These are phyloP conservation scores for Trichoderma cornu-damae DNA, from an alignment of 2,329 filamentous ascomycete genomes.

Conservation along the genomic window DNA sequence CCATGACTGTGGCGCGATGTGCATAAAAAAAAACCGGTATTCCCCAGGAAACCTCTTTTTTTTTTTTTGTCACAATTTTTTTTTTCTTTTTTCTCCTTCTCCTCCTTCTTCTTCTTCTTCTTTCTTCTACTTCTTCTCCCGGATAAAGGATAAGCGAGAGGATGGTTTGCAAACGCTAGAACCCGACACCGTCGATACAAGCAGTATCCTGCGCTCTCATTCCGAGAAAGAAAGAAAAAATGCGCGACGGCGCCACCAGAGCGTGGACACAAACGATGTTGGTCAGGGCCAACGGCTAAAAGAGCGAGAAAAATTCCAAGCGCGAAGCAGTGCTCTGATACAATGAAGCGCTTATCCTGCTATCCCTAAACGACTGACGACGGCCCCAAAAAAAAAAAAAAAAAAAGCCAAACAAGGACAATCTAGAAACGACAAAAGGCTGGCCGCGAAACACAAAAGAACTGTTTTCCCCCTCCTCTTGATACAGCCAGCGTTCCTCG, in stretches of 20 bases:
- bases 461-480: background rate
- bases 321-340: background rate
- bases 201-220: background rate
- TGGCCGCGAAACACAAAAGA: background rate
- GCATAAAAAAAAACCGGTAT: background rate
- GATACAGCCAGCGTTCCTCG: conserved; percentile 5
- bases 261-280: background rate
- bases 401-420: background rate
- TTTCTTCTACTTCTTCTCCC: too few species aligned
- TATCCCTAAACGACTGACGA: background rate
- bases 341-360: background rate
- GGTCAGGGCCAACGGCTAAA: background rate
- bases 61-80: too few species aligned
- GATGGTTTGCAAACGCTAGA: conserved; percentile 4
- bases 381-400: too few species aligned
- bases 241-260: background rate
- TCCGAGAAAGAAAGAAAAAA: conserved; percentile 9
- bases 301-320: background rate
- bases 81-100: background rate
- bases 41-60: background rate
- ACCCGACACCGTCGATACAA: background rate
- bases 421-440: background rate
- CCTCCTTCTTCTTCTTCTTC: background rate
- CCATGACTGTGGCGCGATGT: conserved; percentile 15
- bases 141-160: conserved; percentile 10